Base-by-base conservation (phyloP, 2,329 filamentous ascomycete species). In the Xylariaceae sp. region DNA sequence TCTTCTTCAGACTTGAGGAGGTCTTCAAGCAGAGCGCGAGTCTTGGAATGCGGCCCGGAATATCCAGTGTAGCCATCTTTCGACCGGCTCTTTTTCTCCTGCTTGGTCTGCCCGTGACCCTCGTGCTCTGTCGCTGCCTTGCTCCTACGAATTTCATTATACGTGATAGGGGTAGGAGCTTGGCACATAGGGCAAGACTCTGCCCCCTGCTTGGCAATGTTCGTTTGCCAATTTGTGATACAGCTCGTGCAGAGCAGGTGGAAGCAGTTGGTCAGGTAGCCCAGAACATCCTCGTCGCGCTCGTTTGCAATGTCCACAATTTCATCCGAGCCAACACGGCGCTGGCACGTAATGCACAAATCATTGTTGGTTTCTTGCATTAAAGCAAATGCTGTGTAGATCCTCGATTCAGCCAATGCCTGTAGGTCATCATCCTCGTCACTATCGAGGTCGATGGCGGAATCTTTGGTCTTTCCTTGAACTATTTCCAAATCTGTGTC, bases 21-120 rank as follows among this genome's bases (percentile, higher is more conserved):
- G 48, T 88, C 82, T n/a, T 83, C 71, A 0, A 98, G 59, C 2
- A 98, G 71, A 2, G 87, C 89, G 43, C 78, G 81, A 1, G 93
- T 95, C 68, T 98, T 98, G 4, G 90, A 95, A 57, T 95, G 89
- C 0, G 91, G 91, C 0, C 90, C 90, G 33, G 76, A 74, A 60
- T 97, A 98, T 33, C 72, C 79, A 9, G 84, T 70, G 56, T 83
- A 85, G 37, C 74, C 75, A 12, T 73, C 68, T 48, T 76, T 82
- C 2, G 55, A 54, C 28, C 43, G 53, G 24, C 44, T 52, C 50
- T 60, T 65, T 24, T 19, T 49, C 30, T 48, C 57, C 45, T 49
- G 57, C 46, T 53, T 61, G 37, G 44, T 58, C 64, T 73, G 42
- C 63, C 67, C 56, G 65, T 74, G 62, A 57, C 73, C 68, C 59